Evolutionary conservation across 2,329 filamentous ascomycete genomes (phyloP), one percentile per base, ranked within the genome.

Genomic region (Botrytis squamosa): DNA sequence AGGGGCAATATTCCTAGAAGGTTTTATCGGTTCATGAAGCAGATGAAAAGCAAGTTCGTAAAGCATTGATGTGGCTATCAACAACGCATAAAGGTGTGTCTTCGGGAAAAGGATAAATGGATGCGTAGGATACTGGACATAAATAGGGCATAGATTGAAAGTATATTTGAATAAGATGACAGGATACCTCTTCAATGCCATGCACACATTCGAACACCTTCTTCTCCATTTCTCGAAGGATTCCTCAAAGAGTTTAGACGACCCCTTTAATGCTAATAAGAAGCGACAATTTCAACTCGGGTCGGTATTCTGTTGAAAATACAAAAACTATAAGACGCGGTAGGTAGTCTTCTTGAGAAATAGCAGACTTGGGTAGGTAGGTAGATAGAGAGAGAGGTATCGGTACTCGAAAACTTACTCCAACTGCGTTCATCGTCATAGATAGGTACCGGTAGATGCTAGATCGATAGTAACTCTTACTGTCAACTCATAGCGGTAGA

Each of bases 141-240:
- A 7, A 8, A 66, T 66, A 40, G 20, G 44, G 42, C 12, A 49
- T 66, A 66, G 42, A 66, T 49, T 65, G 44, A 49, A 66, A 38
- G 64, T 49, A 36, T 66, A 38, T 66, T 49, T 49, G 44, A 66
- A 66, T 66, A 22, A 66, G 33, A 66, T 66, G 63, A 49, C 42
- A 66, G 63, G 42, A 66, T 49, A 66, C 25, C 33, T 46, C 25
- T 36, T 10, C 29, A 42, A 66, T 66, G 42, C 29, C 63, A 66
- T 49, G 10, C 52, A 57, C 16, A 57, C 52, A 29, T 29, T 29
- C 25, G 44, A 38, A 44, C n/a, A 66, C 12, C 29, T n/a, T 49
- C 18, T 20, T 66, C 29, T 66, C 63, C n/a, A 12, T 66, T 33
- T 49, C 42, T 33, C 33, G 20, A 66, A 66, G 9, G 8, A 25